Conservation (phyloP, 164 flowering plant genomes). For the Umbellularia californica region DNA sequence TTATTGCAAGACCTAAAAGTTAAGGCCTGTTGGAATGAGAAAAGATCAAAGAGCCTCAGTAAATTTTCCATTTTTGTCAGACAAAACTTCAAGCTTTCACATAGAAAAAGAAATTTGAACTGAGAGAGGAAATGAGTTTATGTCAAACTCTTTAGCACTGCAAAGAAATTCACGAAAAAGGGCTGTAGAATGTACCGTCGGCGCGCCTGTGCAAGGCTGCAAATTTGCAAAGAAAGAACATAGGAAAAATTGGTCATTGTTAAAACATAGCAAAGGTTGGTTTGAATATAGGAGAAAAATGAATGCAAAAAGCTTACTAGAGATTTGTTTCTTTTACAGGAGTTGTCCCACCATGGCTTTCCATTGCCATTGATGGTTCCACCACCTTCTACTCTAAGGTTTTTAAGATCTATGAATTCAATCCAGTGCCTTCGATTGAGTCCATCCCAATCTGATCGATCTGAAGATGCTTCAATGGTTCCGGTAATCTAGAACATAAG, state of each 20-base stretch:
- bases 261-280: not conserved
- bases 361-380: slow-evolving; percentile 63
- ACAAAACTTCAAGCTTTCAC: not conserved
- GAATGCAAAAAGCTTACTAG: slow-evolving; percentile 13
- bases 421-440: slow-evolving; percentile 45
- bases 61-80: too few relatives aligned
- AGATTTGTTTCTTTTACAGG: slow-evolving; percentile 31
- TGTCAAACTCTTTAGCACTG: too few relatives aligned
- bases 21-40: slow-evolving; percentile 45
- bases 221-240: slow-evolving; percentile 15
- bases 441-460: slow-evolving; percentile 44
- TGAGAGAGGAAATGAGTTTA: not conserved
- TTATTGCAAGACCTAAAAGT: slow-evolving; percentile 56
- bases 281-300: not conserved
- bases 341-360: slow-evolving; percentile 50
- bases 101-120: not conserved
- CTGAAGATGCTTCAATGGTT: slow-evolving; percentile 50
- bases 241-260: not conserved
- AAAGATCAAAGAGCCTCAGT: not conserved
- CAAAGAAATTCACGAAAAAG: not conserved
- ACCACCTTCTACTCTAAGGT: slow-evolving; percentile 40
- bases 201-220: slow-evolving; percentile 84
- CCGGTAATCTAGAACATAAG: slow-evolving; percentile 51
- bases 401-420: slow-evolving; percentile 25
- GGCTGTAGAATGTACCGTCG: slow-evolving; percentile 55